Conservation (phyloP, 495 filamentous ascomycete species). For the Mycothermus thermophilus region DNA sequence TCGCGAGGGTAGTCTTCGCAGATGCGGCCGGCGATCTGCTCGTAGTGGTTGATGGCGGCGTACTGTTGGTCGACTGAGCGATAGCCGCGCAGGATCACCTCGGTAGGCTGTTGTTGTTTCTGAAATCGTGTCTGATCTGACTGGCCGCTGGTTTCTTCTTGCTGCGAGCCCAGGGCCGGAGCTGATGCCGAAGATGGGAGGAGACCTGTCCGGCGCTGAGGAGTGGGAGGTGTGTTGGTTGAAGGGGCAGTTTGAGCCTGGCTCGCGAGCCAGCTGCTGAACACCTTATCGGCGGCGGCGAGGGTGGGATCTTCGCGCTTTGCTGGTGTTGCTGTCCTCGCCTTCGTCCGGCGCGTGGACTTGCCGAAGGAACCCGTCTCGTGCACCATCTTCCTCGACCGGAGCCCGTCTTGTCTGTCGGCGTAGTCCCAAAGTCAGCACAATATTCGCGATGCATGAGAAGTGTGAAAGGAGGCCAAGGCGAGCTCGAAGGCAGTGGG, state of each 20-base stretch:
- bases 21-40: constrained; percentile 63
- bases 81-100: constrained; percentile 78
- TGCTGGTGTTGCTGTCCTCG: constrained; percentile 37
- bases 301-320: constrained; percentile 41
- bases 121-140: constrained; percentile 10
- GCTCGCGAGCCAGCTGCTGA: constrained; percentile 26
- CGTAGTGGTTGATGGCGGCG: constrained; percentile 73
- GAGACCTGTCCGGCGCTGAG: constrained; percentile 19
- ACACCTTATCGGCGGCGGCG: constrained; percentile 38
- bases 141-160: constrained; percentile 18
- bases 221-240: constrained; percentile 3
- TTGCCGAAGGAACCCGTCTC: constrained; percentile 45
- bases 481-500: neutral
- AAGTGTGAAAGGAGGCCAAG: too few relatives aligned
- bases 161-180: constrained; percentile 10
- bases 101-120: constrained; percentile 42
- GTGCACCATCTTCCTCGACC: constrained; percentile 27
- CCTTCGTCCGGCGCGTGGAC: constrained; percentile 39
- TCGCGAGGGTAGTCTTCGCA: constrained; percentile 82
- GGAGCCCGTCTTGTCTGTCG: constrained; percentile 25
- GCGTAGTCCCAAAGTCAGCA: too few relatives aligned
- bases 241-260: constrained; percentile 17
- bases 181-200: constrained; percentile 7
- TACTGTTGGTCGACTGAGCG: constrained; percentile 55
- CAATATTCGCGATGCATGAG: too few relatives aligned